phyloP scores from a whole-genome alignment of 495 filamentous ascomycete genomes.

The Tuber magnatum region DNA sequence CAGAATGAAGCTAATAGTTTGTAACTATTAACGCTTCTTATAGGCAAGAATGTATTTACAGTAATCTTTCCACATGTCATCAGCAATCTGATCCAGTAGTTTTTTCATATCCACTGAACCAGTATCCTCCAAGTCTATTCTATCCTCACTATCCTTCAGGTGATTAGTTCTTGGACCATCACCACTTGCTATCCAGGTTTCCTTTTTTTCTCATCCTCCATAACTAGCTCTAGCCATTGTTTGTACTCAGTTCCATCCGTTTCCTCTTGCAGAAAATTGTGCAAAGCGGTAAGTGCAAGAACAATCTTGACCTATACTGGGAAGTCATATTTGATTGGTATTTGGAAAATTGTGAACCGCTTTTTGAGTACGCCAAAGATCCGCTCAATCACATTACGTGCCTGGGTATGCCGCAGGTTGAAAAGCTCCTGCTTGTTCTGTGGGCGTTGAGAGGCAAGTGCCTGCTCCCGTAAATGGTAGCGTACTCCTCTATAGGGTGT shows the following conservation, averaged over 20 bases:
- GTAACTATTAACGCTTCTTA: too few species aligned
- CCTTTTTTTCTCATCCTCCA: not conserved
- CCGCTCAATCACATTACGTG: conserved; percentile 14
- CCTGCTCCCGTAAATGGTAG: conserved; percentile 14
- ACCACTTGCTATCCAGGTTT: not conserved
- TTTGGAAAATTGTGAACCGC: conserved; percentile 12
- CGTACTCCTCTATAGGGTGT: conserved; percentile 15
- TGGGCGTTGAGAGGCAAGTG: not conserved
- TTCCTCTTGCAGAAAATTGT: conserved; percentile 12
- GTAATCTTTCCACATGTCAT: too few species aligned
- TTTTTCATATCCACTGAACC: not conserved
- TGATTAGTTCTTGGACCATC: not conserved
- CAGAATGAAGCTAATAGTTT: too few species aligned
- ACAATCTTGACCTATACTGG: conserved; percentile 8
- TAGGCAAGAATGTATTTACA: too few species aligned
- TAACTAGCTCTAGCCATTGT: not conserved
- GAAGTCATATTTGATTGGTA: conserved; percentile 6
- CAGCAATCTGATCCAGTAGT: too few species aligned
- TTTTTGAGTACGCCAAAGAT: conserved; percentile 23
- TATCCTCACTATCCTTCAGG: not conserved
- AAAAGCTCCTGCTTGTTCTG: conserved; percentile 12
- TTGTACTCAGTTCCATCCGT: not conserved
- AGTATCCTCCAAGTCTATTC: not conserved
- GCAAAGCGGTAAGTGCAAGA: conserved; percentile 1
- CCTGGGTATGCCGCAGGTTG: conserved; percentile 19